Percentiles rank a stretch among this genome's conserved stretches.
phyloP scores from a whole-genome alignment of 805 yeast species.

The Diddensiella transvaalensis region DNA sequence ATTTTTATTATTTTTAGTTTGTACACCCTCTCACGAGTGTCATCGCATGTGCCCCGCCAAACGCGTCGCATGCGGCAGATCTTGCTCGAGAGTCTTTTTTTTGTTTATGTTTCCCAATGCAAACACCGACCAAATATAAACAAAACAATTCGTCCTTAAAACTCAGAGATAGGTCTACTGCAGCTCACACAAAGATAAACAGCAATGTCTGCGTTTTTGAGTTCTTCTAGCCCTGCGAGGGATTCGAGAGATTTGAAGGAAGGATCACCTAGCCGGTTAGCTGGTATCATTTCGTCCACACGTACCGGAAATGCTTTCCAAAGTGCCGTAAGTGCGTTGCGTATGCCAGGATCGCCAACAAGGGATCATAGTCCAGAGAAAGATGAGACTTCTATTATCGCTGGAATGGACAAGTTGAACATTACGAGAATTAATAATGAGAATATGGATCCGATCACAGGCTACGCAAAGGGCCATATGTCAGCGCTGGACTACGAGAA shows the following conservation, averaged over 20 bases:
- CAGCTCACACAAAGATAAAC: too few relatives aligned
- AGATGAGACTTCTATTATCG: constrained; percentile 23
- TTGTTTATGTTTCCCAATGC: too few relatives aligned
- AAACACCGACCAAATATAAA: too few relatives aligned
- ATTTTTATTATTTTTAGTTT: too few relatives aligned
- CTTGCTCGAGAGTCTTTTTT: too few relatives aligned
- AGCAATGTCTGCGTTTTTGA: too few relatives aligned
- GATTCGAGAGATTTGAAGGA: not conserved
- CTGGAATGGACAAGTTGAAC: constrained; percentile 18
- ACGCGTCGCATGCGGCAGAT: too few relatives aligned
- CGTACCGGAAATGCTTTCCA: not conserved
- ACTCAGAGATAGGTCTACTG: too few relatives aligned
- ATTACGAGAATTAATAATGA: constrained; percentile 10
- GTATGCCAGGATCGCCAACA: constrained; percentile 3
- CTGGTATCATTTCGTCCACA: not conserved
- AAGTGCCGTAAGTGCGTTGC: not conserved
- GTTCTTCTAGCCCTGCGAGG: too few relatives aligned
- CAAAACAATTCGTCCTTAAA: too few relatives aligned
- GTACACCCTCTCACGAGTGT: too few relatives aligned
- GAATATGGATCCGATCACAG: constrained; percentile 6
- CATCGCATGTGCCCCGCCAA: too few relatives aligned
- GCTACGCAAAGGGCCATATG: constrained; percentile 8
- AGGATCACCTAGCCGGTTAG: not conserved
- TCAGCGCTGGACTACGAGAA: constrained; percentile 24
- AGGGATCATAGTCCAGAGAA: constrained; percentile 6